phyloP scores from a whole-genome alignment of 768 basidiomycete genomes.

The Termitomyces sp. region DNA sequence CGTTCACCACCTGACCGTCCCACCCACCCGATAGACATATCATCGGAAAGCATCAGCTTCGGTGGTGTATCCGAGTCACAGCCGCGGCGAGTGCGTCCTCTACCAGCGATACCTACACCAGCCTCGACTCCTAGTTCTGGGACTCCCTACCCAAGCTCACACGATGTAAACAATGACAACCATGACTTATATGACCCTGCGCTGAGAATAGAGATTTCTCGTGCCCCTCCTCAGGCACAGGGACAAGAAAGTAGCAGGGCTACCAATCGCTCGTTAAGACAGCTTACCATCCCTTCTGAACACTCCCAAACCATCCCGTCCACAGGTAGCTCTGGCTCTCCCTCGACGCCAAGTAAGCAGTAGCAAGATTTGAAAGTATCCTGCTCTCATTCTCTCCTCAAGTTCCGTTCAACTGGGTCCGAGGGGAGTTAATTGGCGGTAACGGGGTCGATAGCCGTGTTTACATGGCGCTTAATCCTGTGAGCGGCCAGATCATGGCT shows the following conservation, averaged over 20 bases:
- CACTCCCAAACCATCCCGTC: neutral
- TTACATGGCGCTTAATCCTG: constrained; percentile 90
- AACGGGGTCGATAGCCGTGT: constrained; percentile 95
- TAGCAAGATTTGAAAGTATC: constrained; percentile 1
- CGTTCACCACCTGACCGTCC: constrained; percentile 7
- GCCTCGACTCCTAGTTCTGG: constrained; percentile 4
- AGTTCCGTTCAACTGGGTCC: constrained; percentile 96
- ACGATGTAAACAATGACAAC: constrained; percentile 9
- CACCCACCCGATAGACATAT: constrained; percentile 4
- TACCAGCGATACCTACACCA: constrained; percentile 18
- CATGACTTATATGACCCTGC: constrained; percentile 11
- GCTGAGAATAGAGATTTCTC: neutral
- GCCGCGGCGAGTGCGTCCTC: constrained; percentile 14
- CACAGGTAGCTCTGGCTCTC: neutral
- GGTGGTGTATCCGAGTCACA: constrained; percentile 6
- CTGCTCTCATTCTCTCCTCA: constrained; percentile 9
- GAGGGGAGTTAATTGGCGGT: constrained; percentile 93
- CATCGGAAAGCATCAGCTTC: constrained; percentile 1
- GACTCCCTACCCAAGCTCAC: constrained; percentile 5
- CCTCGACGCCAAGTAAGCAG: constrained; percentile 8
- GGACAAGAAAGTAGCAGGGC: neutral
- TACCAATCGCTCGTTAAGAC: neutral
- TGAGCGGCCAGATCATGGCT: constrained; percentile 94
- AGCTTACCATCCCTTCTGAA: neutral
- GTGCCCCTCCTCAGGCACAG: neutral